Evolutionary conservation across 768 basidiomycete species (phyloP).

Genomic region (Mycena vitilis): DNA sequence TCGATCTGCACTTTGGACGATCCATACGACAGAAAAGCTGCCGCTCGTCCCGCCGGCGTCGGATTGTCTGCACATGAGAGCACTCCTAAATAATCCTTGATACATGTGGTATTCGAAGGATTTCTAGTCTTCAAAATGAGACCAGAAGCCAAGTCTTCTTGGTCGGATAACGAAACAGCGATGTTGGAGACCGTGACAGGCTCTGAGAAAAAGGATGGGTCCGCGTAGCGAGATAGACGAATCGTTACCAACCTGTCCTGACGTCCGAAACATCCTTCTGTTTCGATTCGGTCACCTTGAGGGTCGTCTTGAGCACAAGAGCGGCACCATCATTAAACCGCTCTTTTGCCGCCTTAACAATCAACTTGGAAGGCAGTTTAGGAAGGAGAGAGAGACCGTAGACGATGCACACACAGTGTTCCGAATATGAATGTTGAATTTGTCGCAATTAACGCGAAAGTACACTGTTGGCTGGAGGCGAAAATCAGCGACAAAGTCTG

Average conservation of each 20-base stretch:
- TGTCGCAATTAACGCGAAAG: conserved; percentile 91
- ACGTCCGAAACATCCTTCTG: conserved; percentile 72
- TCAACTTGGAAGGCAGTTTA: conserved; percentile 63
- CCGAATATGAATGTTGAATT: conserved; percentile 87
- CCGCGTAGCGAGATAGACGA: too few species aligned
- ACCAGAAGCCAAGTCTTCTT: conserved; percentile 69
- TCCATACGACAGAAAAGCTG: conserved; percentile 77
- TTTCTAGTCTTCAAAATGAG: conserved; percentile 68
- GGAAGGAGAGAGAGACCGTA: not conserved
- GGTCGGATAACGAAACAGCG: conserved; percentile 70
- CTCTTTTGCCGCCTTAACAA: conserved; percentile 80
- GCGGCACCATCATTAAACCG: conserved; percentile 85
- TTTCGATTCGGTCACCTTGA: conserved; percentile 75
- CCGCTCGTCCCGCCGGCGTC: conserved; percentile 73
- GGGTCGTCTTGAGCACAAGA: conserved; percentile 73
- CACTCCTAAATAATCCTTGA: conserved; percentile 87
- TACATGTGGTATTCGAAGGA: conserved; percentile 65
- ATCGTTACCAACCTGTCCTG: conserved; percentile 63
- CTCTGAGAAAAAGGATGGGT: conserved; percentile 51
- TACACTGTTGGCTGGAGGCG: conserved; percentile 70
- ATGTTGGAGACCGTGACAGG: conserved; percentile 76
- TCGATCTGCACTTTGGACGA: conserved; percentile 84
- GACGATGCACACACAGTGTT: conserved; percentile 71
- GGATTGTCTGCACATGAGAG: conserved; percentile 87
- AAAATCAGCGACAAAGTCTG: conserved; percentile 13